Evolutionary conservation across 2,329 filamentous ascomycete species (phyloP).

Genomic region (Atkinsonella hypoxylon): DNA sequence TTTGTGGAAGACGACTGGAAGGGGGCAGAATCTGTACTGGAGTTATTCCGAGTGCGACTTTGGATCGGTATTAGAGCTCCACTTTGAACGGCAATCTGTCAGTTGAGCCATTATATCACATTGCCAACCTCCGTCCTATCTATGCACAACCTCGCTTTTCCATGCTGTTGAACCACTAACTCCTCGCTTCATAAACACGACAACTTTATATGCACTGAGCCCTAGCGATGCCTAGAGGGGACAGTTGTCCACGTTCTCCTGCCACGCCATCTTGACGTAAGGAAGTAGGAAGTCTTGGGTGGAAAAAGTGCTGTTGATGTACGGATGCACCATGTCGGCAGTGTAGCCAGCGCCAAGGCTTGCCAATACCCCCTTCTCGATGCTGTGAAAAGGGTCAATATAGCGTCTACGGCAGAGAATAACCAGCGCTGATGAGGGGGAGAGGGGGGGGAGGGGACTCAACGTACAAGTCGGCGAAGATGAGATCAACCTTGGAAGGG

Average conservation of each 20-base stretch:
- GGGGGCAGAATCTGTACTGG: too few species aligned
- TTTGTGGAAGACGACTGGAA: not conserved
- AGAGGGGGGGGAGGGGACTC: not conserved
- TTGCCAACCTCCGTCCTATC: not conserved
- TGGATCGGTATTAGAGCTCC: too few species aligned
- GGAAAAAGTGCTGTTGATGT: conserved; percentile 27
- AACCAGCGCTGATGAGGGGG: too few species aligned
- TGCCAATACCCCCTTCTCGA: conserved; percentile 24
- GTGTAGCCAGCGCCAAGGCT: conserved; percentile 25
- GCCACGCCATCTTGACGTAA: conserved; percentile 27
- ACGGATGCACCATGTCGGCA: conserved; percentile 23
- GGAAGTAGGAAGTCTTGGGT: conserved; percentile 27
- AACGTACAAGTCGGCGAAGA: conserved; percentile 40
- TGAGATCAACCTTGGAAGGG: conserved; percentile 36
- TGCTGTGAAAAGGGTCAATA: conserved; percentile 15
- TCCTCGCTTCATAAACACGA: not conserved
- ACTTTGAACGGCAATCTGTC: too few species aligned
- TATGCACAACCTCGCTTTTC: not conserved
- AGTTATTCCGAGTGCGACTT: too few species aligned
- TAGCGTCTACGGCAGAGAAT: not conserved
- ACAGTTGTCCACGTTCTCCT: conserved; percentile 24
- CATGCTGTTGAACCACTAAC: not conserved
- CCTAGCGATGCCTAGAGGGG: conserved; percentile 9
- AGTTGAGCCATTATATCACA: too few species aligned
- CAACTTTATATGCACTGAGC: not conserved